phyloP scores from a whole-genome alignment of 371 early-diverging fungal species.

The Lichtheimia corymbifera region DNA sequence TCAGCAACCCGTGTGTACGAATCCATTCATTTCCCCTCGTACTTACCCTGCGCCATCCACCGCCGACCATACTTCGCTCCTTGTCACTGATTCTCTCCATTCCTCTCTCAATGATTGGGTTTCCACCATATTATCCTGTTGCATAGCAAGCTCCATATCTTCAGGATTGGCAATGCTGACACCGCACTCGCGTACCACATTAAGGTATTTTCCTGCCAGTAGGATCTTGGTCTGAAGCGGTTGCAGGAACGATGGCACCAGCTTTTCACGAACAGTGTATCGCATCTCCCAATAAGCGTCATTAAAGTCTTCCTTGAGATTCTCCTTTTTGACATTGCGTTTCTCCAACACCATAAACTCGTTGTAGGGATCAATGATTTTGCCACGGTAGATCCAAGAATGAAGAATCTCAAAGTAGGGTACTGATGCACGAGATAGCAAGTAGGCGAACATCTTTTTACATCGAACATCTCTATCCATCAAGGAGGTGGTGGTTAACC shows the following conservation, averaged over 20 bases:
- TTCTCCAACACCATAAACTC: constrained; percentile 90
- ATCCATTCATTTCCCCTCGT: neutral
- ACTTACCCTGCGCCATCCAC: constrained; percentile 64
- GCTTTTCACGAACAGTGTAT: constrained; percentile 65
- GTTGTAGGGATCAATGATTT: constrained; percentile 79
- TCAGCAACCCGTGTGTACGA: neutral
- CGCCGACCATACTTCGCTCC: constrained; percentile 55
- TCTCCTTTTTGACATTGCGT: constrained; percentile 59
- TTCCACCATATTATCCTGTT: constrained; percentile 5
- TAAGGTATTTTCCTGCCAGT: constrained; percentile 91
- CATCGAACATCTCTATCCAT: constrained; percentile 67
- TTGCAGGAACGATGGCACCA: constrained; percentile 77
- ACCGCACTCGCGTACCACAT: constrained; percentile 88
- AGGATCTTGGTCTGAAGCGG: constrained; percentile 78
- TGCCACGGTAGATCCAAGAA: constrained; percentile 89
- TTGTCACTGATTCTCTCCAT: constrained; percentile 19
- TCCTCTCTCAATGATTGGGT: constrained; percentile 2
- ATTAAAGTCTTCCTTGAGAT: constrained; percentile 71
- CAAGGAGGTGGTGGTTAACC: neutral
- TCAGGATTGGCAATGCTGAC: constrained; percentile 54
- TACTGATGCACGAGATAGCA: constrained; percentile 74
- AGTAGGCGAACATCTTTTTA: constrained; percentile 72
- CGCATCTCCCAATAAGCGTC: constrained; percentile 86
- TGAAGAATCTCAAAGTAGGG: constrained; percentile 84
- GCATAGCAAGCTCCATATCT: constrained; percentile 36